Evolutionary conservation across 1,284 basidiomycete species (phyloP).

Genomic region (Macrocybe sp.): DNA sequence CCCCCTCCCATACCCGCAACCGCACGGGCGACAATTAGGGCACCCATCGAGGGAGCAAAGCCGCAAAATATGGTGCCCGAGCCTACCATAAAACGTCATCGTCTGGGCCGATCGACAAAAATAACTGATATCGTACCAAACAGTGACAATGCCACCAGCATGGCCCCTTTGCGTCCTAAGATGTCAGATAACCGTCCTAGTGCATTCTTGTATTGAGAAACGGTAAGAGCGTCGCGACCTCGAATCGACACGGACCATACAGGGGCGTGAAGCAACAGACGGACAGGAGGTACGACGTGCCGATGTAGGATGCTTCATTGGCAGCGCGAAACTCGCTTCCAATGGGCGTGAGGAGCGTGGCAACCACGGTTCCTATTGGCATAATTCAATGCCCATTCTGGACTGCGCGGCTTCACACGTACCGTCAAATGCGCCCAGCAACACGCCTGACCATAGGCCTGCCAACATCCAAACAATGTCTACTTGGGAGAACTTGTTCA

Average conservation of each 20-base stretch:
- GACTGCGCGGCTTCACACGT: conserved; percentile 17
- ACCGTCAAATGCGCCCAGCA: conserved; percentile 82
- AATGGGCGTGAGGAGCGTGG: conserved; percentile 74
- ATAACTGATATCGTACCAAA: conserved; percentile 53
- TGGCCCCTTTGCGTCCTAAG: conserved; percentile 79
- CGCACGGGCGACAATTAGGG: conserved; percentile 76
- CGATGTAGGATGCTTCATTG: conserved; percentile 81
- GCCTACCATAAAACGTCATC: conserved; percentile 38
- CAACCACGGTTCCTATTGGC: conserved; percentile 64
- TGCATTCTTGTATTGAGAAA: neutral
- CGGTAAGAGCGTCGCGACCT: neutral
- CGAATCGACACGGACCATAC: conserved; percentile 55
- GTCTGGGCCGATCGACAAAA: neutral
- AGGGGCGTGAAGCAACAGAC: conserved; percentile 90
- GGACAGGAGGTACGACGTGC: conserved; percentile 82
- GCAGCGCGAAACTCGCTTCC: conserved; percentile 76
- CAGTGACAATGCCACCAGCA: conserved; percentile 74
- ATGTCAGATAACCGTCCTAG: conserved; percentile 84
- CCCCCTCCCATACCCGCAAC: conserved; percentile 90
- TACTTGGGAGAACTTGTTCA: conserved; percentile 42
- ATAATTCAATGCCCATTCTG: conserved; percentile 8
- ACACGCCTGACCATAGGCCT: conserved; percentile 74
- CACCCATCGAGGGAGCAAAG: conserved; percentile 77
- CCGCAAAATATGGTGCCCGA: conserved; percentile 81
- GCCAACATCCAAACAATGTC: conserved; percentile 67